Percentiles rank a stretch among this genome's conserved stretches.
Evolutionary conservation across 768 basidiomycete species (phyloP).

Genomic region (Cyathus striatus): DNA sequence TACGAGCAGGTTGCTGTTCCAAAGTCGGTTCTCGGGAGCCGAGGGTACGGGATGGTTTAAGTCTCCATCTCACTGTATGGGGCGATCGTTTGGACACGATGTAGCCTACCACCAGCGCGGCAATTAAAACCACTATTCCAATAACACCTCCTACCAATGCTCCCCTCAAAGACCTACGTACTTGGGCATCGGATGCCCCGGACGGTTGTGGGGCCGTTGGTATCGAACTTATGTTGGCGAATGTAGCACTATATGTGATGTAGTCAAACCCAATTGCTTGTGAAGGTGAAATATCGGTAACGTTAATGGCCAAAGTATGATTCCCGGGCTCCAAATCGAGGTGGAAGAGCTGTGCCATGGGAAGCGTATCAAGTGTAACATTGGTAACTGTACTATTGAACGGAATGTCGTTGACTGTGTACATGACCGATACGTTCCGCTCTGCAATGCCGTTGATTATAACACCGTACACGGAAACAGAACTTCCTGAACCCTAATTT

Average conservation of each 20-base stretch:
- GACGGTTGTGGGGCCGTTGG: slow-evolving; percentile 1
- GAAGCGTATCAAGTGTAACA: slow-evolving; percentile 20
- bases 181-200: background rate
- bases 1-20: too few relatives aligned
- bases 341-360: slow-evolving; percentile 30
- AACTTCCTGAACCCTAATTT: slow-evolving; percentile 21
- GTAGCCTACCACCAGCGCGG: background rate
- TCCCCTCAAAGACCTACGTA: background rate
- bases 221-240: slow-evolving; percentile 14
- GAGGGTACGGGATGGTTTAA: background rate
- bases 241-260: slow-evolving; percentile 31
- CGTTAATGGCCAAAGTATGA: slow-evolving; percentile 31
- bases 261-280: slow-evolving; percentile 33
- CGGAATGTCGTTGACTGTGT: slow-evolving; percentile 28
- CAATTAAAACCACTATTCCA: background rate
- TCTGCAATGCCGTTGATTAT: slow-evolving; percentile 17
- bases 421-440: slow-evolving; percentile 27
- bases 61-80: background rate
- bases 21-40: too few relatives aligned
- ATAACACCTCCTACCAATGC: slow-evolving; percentile 1
- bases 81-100: background rate
- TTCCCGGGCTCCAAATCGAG: slow-evolving; percentile 24
- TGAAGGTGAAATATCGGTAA: slow-evolving; percentile 25
- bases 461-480: slow-evolving; percentile 30
- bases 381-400: slow-evolving; percentile 17